A percentile compares a stretch with the other conserved stretches of the same genome.
phyloP scores from a whole-genome alignment of 305 asterid genomes.

The Solanum hybrid region DNA sequence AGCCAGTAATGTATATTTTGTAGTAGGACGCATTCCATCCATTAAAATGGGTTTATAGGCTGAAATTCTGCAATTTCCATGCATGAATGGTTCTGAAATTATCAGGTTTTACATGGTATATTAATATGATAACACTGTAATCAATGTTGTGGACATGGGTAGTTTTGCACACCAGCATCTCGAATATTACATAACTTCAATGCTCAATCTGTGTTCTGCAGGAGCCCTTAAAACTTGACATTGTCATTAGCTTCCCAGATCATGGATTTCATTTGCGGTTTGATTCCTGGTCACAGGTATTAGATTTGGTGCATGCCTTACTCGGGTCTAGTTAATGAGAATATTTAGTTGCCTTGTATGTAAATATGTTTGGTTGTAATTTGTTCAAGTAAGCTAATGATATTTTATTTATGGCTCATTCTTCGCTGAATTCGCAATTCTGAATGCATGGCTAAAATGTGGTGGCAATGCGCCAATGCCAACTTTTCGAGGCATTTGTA shows the following conservation, averaged over 20 bases:
- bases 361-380: neutral
- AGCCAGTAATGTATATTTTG: neutral
- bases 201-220: slow-evolving; percentile 19
- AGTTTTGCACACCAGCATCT: neutral
- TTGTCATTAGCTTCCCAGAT: slow-evolving; percentile 89
- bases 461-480: neutral
- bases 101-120: neutral
- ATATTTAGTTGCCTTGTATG: neutral
- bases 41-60: neutral
- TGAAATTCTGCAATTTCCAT: neutral
- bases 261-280: slow-evolving; percentile 92
- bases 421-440: neutral
- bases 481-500: neutral
- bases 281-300: slow-evolving; percentile 96
- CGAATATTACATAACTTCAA: neutral
- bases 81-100: neutral
- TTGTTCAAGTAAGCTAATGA: neutral
- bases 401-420: neutral
- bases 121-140: neutral
- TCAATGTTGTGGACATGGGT: neutral
- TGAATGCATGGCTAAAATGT: neutral
- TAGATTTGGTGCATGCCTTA: neutral
- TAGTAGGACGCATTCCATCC: neutral
- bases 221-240: slow-evolving; percentile 82
- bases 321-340: neutral